phyloP scores from a whole-genome alignment of 2,329 filamentous ascomycete genomes.

The Lecanicillium sp. region DNA sequence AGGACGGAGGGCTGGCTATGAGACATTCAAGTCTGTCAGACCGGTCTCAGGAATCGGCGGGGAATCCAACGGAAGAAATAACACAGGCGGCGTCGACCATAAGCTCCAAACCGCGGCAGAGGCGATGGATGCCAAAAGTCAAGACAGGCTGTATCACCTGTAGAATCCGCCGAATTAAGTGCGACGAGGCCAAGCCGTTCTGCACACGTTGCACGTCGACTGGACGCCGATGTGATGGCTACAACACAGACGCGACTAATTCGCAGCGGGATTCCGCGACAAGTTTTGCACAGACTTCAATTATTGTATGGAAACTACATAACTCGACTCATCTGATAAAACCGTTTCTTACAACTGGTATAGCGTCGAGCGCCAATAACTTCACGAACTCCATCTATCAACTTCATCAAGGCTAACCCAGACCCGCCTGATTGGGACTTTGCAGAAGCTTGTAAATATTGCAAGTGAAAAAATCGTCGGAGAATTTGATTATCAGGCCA shows the following conservation, averaged over 20 bases:
- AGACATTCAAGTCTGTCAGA: too few species aligned
- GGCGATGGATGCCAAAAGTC: too few species aligned
- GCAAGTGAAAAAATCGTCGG: too few species aligned
- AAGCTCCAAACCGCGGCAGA: too few species aligned
- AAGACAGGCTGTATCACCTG: too few species aligned
- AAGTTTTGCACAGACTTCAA: neutral
- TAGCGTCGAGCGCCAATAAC: neutral
- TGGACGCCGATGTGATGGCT: neutral
- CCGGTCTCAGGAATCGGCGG: too few species aligned
- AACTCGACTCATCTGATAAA: neutral
- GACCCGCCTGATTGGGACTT: neutral
- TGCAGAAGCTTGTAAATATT: too few species aligned
- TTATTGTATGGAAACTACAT: neutral
- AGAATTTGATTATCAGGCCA: too few species aligned
- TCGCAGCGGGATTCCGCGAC: too few species aligned
- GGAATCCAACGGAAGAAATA: too few species aligned
- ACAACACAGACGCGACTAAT: neutral
- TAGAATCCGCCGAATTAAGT: slow-evolving; percentile 1
- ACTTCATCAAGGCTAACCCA: neutral
- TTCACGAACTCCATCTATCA: neutral
- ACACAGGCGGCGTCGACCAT: too few species aligned
- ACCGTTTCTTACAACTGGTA: neutral
- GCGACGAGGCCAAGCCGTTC: slow-evolving; percentile 4
- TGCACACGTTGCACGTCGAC: neutral
- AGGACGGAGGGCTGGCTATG: too few species aligned